A percentile compares a stretch with the other conserved stretches of the same genome.
Conservation (phyloP, 768 basidiomycete species). For the Kwoniella shandongensis region DNA sequence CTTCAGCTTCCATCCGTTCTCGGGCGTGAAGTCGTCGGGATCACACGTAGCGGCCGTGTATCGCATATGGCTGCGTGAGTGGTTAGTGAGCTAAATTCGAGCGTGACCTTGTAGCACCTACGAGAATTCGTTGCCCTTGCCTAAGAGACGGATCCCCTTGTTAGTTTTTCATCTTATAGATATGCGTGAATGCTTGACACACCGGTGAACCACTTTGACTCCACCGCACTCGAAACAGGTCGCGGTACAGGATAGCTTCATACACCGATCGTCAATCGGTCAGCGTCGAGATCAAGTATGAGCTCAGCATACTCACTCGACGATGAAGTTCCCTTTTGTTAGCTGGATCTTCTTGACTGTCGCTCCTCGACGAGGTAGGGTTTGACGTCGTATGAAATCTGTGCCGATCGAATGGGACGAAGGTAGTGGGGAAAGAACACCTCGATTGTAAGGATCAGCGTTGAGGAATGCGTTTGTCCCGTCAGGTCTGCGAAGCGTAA, state of each 20-base stretch:
- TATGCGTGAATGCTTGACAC: slow-evolving; percentile 8
- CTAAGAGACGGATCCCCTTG: slow-evolving; percentile 12
- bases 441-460: slow-evolving; percentile 7
- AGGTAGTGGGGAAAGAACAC: slow-evolving; percentile 9
- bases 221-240: slow-evolving; percentile 76
- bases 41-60: slow-evolving; percentile 49
- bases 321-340: slow-evolving; percentile 86
- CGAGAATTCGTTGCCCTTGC: slow-evolving; percentile 86
- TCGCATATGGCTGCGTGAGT: slow-evolving; percentile 62
- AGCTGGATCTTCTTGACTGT: slow-evolving; percentile 93
- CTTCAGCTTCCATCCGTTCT: slow-evolving; percentile 61
- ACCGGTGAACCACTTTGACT: slow-evolving; percentile 67
- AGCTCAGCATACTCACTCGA: slow-evolving; percentile 57
- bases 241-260: slow-evolving; percentile 72
- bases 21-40: slow-evolving; percentile 57
- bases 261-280: neutral
- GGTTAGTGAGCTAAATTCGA: neutral
- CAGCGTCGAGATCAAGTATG: neutral
- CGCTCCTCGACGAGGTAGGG: slow-evolving; percentile 72
- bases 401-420: slow-evolving; percentile 33
- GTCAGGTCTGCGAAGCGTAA: neutral
- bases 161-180: neutral
- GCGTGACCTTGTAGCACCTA: too few species aligned
- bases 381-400: slow-evolving; percentile 67
- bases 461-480: neutral